Base-by-base conservation (phyloP, 768 basidiomycete species). In the Psilocybe subaeruginosa region DNA sequence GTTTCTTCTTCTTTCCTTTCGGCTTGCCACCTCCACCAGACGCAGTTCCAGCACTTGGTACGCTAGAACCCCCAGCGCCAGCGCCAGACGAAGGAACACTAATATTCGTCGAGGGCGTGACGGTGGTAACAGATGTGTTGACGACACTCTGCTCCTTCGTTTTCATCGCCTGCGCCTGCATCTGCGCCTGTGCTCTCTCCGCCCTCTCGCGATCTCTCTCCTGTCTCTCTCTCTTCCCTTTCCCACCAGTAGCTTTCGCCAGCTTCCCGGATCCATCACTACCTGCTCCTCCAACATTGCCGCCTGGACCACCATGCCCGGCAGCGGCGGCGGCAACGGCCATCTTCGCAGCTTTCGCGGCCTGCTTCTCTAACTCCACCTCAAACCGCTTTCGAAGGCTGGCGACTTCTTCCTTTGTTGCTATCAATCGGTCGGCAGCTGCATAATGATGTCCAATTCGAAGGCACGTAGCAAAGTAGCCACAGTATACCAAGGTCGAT, bases 1-100 rank as follows among this genome's bases (percentile, higher is more conserved):
- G 85, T 77, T 97, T 98, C 87, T 97, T 98, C 85, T 96, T 96
- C 84, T 94, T 95, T 30, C 73, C 70, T 61, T 75, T 73, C 50
- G 72, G 62, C 66, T 77, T 80, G n/a, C 63, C 64, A 53, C 61
- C 51, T 54, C 69, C 64, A 52, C 46, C 51, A 27, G 56, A 49
- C 30, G 59, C n/a, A 49, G 56, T 59, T 23, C 30, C 33, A 8
- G 14, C 27, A 31, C 48, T n/a, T 33, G 55, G 27, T 35, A 43
- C 2, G 3, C 14, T 41, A 11, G 4, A 3, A 11, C 41, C 41
- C 16, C 49, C 61, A 33, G 59, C 39, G 11, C 27, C 51, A 54
- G 56, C 49, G 23, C 23, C 23, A 49, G 49, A 43, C 39, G 56
- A 37, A 31, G 41, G 50, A 14, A 30, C 19, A 23, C 23, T 41